phyloP scores from a whole-genome alignment of 2,329 filamentous ascomycete genomes.

The Ascosphaera aggregata region DNA sequence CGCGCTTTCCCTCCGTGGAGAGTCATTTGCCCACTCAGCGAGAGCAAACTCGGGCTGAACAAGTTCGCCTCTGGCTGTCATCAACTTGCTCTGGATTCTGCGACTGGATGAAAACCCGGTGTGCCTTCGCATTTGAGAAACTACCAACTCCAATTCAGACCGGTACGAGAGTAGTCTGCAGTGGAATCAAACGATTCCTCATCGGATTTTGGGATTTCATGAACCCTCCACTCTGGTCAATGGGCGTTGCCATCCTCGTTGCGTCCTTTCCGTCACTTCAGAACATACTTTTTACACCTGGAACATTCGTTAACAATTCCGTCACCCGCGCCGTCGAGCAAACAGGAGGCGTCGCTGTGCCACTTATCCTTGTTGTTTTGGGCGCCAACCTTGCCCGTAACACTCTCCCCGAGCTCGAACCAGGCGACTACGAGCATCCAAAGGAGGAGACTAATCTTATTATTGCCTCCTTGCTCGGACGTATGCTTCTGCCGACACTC shows the following conservation, averaged over 20 bases:
- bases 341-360: constrained; percentile 76
- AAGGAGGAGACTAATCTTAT: constrained; percentile 51
- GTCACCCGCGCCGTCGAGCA: constrained; percentile 72
- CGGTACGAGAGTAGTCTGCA: constrained; percentile 20
- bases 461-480: constrained; percentile 60
- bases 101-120: constrained; percentile 5
- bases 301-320: constrained; percentile 78
- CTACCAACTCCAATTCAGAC: constrained; percentile 32
- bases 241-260: constrained; percentile 76
- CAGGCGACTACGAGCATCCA: constrained; percentile 43
- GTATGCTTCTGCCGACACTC: constrained; percentile 78
- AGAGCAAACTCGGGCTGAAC: not conserved
- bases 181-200: constrained; percentile 27
- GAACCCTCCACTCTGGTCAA: constrained; percentile 96
- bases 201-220: constrained; percentile 74
- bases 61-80: not conserved
- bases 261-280: constrained; percentile 72
- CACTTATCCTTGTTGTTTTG: constrained; percentile 81
- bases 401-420: constrained; percentile 37
- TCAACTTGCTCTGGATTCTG: constrained; percentile 5
- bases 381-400: constrained; percentile 88
- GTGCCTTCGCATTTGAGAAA: constrained; percentile 17
- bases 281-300: constrained; percentile 63
- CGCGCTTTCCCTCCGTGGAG: constrained; percentile 29
- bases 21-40: constrained; percentile 9